Conservation (phyloP, 345 rosid species). For the Acer yangbiense region DNA sequence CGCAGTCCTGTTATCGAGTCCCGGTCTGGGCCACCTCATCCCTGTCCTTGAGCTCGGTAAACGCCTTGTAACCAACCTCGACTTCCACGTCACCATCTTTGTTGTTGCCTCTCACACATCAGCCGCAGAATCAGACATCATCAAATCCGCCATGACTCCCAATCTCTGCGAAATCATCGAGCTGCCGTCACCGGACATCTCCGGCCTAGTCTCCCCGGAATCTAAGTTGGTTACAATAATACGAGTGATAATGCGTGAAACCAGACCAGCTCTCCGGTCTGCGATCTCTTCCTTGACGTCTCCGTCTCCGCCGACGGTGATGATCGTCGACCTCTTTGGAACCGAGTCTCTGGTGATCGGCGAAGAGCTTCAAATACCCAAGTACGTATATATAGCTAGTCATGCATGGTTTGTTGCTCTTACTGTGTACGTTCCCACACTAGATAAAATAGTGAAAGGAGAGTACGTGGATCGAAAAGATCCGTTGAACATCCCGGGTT, state of each 20-base stretch:
- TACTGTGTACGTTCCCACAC: conserved; percentile 29
- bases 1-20: conserved; percentile 47
- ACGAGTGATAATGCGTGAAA: conserved; percentile 41
- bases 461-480: conserved; percentile 36
- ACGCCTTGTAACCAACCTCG: conserved; percentile 37
- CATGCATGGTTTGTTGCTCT: conserved; percentile 63
- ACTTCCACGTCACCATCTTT: conserved; percentile 46
- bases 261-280: conserved; percentile 30
- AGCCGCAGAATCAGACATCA: conserved; percentile 22
- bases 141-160: conserved; percentile 22
- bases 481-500: conserved; percentile 57
- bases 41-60: conserved; percentile 59
- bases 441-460: conserved; percentile 42
- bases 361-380: conserved; percentile 42
- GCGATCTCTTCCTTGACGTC: conserved; percentile 31
- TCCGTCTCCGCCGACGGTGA: conserved; percentile 35
- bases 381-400: conserved; percentile 31
- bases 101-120: conserved; percentile 29
- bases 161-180: conserved; percentile 28
- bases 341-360: conserved; percentile 35
- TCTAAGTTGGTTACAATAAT: conserved; percentile 32
- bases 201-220: conserved; percentile 28
- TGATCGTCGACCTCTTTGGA: conserved; percentile 58
- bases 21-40: conserved; percentile 65
- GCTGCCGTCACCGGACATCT: conserved; percentile 40